Evolutionary conservation across 331 rosid species (phyloP).

Genomic region (Dryas integrifolia): DNA sequence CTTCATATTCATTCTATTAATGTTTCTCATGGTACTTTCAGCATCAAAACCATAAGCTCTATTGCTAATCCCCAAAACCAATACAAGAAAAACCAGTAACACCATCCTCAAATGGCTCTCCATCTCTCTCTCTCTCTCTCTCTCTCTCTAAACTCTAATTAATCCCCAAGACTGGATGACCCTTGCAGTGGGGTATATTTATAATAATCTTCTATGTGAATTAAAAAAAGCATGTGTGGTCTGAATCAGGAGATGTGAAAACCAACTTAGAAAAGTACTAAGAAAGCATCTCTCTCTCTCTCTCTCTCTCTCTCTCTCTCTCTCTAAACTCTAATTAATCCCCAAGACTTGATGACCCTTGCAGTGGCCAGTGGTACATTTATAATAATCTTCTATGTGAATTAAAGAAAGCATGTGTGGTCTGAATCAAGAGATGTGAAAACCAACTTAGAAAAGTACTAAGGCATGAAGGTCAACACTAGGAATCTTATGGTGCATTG

Average conservation of each 20-base stretch:
- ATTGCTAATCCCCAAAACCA: constrained; percentile 35
- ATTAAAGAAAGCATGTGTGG: not conserved
- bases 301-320: no score
- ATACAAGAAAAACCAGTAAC: constrained; percentile 24
- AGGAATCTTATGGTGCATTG: not conserved
- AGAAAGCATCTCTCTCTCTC: no score
- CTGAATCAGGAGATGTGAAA: not conserved
- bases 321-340: not conserved
- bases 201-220: not conserved
- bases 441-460: not conserved
- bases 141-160: not conserved
- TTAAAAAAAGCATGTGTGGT: not conserved
- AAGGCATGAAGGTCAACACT: not conserved
- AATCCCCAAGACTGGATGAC: not conserved
- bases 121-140: constrained; percentile 17
- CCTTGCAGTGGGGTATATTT: constrained; percentile 3
- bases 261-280: not conserved
- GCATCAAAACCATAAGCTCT: constrained; percentile 40
- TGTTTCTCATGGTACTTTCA: constrained; percentile 29
- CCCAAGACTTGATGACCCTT: constrained; percentile 9
- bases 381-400: not conserved
- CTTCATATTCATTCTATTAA: constrained; percentile 33
- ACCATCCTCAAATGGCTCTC: constrained; percentile 30
- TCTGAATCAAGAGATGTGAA: not conserved
- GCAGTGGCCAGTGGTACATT: not conserved